Conservation (phyloP, 306 rosid species). For the Argentina anserina region DNA sequence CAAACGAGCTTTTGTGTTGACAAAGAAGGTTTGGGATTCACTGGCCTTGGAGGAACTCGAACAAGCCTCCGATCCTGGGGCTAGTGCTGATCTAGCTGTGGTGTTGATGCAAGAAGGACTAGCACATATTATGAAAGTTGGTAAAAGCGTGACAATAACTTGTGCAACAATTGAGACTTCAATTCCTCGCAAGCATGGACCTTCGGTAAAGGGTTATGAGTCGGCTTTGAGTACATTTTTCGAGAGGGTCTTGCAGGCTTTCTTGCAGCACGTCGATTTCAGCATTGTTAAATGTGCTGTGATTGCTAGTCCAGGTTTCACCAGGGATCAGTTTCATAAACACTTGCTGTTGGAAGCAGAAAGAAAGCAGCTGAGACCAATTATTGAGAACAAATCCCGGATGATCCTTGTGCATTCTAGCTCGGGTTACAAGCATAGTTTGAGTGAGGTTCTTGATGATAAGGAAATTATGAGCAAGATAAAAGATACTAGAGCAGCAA, state of each 20-base stretch:
- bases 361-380: conserved; percentile 71
- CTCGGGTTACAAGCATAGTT: conserved; percentile 96
- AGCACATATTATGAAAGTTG: conserved; percentile 80
- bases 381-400: conserved; percentile 81
- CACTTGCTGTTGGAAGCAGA: conserved; percentile 92
- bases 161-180: conserved; percentile 84
- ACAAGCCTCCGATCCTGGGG: conserved; percentile 88
- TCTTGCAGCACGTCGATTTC: conserved; percentile 88
- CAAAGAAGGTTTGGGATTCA: conserved; percentile 93
- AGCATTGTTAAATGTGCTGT: conserved; percentile 85
- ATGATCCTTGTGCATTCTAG: conserved; percentile 78
- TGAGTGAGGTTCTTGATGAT: conserved; percentile 86
- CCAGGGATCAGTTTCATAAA: conserved; percentile 91
- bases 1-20: conserved; percentile 89
- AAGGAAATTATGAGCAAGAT: conserved; percentile 87
- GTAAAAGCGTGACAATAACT: conserved; percentile 83
- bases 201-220: conserved; percentile 89
- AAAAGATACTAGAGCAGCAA: conserved; percentile 95
- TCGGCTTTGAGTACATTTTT: conserved; percentile 82
- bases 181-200: conserved; percentile 98
- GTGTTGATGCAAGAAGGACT: conserved; percentile 98
- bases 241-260: conserved; percentile 81
- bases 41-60: conserved; percentile 71
- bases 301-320: conserved; percentile 97
- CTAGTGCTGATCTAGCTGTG: conserved; percentile 95